Conservation (phyloP, 306 rosid species). For the Cucumis hystrix region DNA sequence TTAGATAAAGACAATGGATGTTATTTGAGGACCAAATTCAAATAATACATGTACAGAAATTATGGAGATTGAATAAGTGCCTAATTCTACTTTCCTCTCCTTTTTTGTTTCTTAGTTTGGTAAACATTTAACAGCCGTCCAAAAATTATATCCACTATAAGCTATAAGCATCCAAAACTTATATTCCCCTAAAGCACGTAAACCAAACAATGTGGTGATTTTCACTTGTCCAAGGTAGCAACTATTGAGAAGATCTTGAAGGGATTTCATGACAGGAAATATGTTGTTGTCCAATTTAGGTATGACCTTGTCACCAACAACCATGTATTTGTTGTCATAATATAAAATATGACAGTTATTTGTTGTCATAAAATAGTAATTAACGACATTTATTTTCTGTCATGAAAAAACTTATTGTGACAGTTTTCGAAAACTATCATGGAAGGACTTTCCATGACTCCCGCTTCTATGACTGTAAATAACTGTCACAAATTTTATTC, state of each 20-base stretch:
- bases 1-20: background rate
- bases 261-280: constrained; percentile 9
- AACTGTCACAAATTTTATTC: too few relatives aligned
- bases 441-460: too few relatives aligned
- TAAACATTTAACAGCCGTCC: background rate
- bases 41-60: too few relatives aligned
- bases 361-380: too few relatives aligned
- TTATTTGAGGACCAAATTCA: background rate
- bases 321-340: too few relatives aligned
- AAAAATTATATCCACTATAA: constrained; percentile 1
- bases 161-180: constrained; percentile 16
- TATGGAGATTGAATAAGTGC: background rate
- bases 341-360: too few relatives aligned
- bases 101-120: background rate
- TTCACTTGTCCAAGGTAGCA: background rate
- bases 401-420: too few relatives aligned
- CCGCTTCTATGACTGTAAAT: too few relatives aligned
- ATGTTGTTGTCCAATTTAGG: constrained; percentile 1
- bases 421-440: too few relatives aligned
- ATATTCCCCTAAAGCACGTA: background rate
- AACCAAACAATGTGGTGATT: constrained; percentile 18
- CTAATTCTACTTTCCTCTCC: background rate
- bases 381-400: too few relatives aligned
- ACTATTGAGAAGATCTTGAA: background rate
- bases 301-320: constrained; percentile 18